Evolutionary conservation across 2,329 filamentous ascomycete genomes (phyloP).

Genomic region (Neobulgaria alba): DNA sequence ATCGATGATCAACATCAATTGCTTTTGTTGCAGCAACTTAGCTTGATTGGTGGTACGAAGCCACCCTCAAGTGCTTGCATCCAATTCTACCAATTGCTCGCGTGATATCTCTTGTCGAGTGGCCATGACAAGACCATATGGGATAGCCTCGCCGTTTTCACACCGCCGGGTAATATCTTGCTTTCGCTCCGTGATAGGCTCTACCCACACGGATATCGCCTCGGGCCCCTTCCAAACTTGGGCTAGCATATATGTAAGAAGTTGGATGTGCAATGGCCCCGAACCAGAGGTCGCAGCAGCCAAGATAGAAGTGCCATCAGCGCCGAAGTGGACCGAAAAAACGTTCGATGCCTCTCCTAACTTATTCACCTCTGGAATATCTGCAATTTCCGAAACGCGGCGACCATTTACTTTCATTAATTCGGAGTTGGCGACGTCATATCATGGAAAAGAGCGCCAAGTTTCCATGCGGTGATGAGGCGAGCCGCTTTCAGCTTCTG

Average conservation of each 20-base stretch:
- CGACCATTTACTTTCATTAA: slow-evolving; percentile 15
- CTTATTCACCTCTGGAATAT: background rate
- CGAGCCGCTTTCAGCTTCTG: slow-evolving; percentile 27
- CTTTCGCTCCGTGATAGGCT: background rate
- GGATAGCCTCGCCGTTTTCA: background rate
- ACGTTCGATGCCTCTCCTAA: no score
- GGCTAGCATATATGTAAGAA: slow-evolving; percentile 32
- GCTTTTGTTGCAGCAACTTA: slow-evolving; percentile 3
- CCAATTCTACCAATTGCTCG: slow-evolving; percentile 1
- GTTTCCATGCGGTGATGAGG: slow-evolving; percentile 32
- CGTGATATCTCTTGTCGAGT: slow-evolving; percentile 3
- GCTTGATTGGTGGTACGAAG: slow-evolving; percentile 2
- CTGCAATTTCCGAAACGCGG: slow-evolving; percentile 14
- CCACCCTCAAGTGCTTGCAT: slow-evolving; percentile 7
- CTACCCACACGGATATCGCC: slow-evolving; percentile 24
- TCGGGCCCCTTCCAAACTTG: slow-evolving; percentile 24
- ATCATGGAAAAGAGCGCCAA: slow-evolving; percentile 33
- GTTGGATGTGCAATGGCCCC: slow-evolving; percentile 21
- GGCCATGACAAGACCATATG: background rate
- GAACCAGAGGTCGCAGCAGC: slow-evolving; percentile 27
- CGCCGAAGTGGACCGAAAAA: slow-evolving; percentile 22
- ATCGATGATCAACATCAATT: slow-evolving; percentile 4
- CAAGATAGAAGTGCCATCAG: slow-evolving; percentile 27
- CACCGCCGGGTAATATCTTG: no score
- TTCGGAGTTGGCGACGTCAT: slow-evolving; percentile 23